Percentiles rank a stretch among this genome's conserved stretches.
These are phyloP conservation scores for Ceratocystiopsis brevicomis DNA, from an alignment of 2,329 filamentous ascomycete genomes.

Conservation along the genomic window DNA sequence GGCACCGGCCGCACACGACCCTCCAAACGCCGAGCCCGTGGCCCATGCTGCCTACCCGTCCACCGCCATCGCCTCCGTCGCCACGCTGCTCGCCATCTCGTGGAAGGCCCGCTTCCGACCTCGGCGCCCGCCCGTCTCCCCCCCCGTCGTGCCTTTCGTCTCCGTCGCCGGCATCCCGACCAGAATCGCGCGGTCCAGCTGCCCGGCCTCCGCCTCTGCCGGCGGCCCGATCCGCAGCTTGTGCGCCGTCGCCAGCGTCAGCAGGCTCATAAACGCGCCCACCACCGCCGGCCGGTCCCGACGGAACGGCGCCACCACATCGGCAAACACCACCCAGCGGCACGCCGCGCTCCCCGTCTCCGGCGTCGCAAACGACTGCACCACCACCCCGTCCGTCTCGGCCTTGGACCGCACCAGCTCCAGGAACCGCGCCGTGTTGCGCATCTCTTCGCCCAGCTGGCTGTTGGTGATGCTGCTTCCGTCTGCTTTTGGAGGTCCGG, in stretches of 20 bases:
- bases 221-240: slow-evolving; percentile 5
- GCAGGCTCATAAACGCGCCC: slow-evolving; percentile 9
- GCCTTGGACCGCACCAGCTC: slow-evolving; percentile 3
- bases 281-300: slow-evolving; percentile 5
- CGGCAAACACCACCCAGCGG: slow-evolving; percentile 8
- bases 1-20: too few species aligned
- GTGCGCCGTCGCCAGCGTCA: slow-evolving; percentile 6
- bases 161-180: slow-evolving; percentile 1
- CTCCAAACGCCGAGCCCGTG: too few species aligned
- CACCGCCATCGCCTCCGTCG: too few species aligned
- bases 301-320: slow-evolving; percentile 4
- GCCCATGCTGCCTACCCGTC: too few species aligned
- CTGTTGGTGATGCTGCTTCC: background rate
- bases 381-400: background rate
- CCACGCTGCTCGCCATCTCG: background rate
- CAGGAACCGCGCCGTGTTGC: slow-evolving; percentile 1
- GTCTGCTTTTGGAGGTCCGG: background rate
- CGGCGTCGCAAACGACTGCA: too few species aligned
- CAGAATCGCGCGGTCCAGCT: slow-evolving; percentile 6
- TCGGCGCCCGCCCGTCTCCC: background rate
- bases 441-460: slow-evolving; percentile 5
- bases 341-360: background rate
- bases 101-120: slow-evolving; percentile 4
- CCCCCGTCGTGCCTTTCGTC: background rate
- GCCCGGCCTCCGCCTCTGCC: background rate